Percentiles rank a stretch among this genome's conserved stretches.
phyloP scores from a whole-genome alignment of 2,329 filamentous ascomycete genomes.

The Fonsecaea nubica region DNA sequence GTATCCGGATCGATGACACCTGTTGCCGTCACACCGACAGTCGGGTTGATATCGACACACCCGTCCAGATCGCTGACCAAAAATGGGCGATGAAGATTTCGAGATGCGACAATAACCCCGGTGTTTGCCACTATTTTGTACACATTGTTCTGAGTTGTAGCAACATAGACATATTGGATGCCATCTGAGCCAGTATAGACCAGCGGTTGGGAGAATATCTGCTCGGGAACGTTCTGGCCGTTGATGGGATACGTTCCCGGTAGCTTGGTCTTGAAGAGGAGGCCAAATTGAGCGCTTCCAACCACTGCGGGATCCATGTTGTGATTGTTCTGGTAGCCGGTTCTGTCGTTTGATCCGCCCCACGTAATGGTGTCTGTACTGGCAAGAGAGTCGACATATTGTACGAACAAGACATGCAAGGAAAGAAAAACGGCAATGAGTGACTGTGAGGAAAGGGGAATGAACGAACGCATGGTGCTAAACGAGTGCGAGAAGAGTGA shows the following conservation, averaged over 20 bases:
- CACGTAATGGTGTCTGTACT: slow-evolving; percentile 37
- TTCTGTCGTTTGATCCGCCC: slow-evolving; percentile 35
- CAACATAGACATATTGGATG: slow-evolving; percentile 62
- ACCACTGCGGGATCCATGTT: slow-evolving; percentile 69
- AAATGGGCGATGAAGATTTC: slow-evolving; percentile 56
- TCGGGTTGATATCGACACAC: slow-evolving; percentile 58
- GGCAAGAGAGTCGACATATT: slow-evolving; percentile 25
- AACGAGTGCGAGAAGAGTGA: slow-evolving; percentile 24
- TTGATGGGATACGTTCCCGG: slow-evolving; percentile 56
- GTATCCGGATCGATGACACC: slow-evolving; percentile 60
- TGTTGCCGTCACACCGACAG: slow-evolving; percentile 57
- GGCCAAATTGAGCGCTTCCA: slow-evolving; percentile 58
- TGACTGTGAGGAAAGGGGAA: slow-evolving; percentile 14
- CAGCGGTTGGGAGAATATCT: slow-evolving; percentile 60
- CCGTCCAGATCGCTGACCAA: slow-evolving; percentile 55
- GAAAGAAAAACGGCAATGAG: slow-evolving; percentile 24
- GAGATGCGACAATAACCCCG: slow-evolving; percentile 48
- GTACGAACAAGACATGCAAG: slow-evolving; percentile 22
- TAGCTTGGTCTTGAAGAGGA: slow-evolving; percentile 50
- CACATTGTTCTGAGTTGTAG: slow-evolving; percentile 56
- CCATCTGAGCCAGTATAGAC: slow-evolving; percentile 59
- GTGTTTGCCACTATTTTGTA: slow-evolving; percentile 52
- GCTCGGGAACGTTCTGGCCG: slow-evolving; percentile 54
- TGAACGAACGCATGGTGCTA: slow-evolving; percentile 21
- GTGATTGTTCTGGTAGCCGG: slow-evolving; percentile 55